Percentiles rank a stretch among this genome's conserved stretches.
These are phyloP conservation scores for Alternaria novae-zelandiae DNA, from an alignment of 2,329 filamentous ascomycete species.

Conservation along the genomic window DNA sequence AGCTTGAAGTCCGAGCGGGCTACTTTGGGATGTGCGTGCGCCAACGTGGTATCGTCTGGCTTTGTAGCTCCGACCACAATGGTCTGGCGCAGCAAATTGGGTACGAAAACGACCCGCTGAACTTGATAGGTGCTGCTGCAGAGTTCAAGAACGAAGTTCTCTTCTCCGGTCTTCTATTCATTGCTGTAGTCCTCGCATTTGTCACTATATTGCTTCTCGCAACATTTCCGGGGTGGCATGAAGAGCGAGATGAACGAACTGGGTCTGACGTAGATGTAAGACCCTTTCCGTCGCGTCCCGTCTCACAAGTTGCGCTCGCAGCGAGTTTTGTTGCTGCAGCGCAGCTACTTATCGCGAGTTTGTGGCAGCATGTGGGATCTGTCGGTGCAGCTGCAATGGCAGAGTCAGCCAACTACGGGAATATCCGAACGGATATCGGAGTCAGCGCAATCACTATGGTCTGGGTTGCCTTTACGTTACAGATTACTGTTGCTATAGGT, in stretches of 20 bases:
- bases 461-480: neutral
- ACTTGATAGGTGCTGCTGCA: neutral
- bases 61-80: slow-evolving; percentile 94
- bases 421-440: slow-evolving; percentile 81
- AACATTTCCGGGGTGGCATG: neutral
- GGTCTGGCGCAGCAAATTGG: slow-evolving; percentile 30
- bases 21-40: slow-evolving; percentile 96
- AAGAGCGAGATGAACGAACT: neutral
- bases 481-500: neutral
- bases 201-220: neutral
- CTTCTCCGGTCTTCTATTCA: neutral
- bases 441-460: slow-evolving; percentile 65
- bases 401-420: slow-evolving; percentile 85
- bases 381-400: slow-evolving; percentile 90
- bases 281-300: neutral
- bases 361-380: slow-evolving; percentile 72
- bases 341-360: neutral
- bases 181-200: neutral
- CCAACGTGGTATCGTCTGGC: slow-evolving; percentile 81
- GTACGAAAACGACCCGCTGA: neutral
- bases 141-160: neutral
- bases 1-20: slow-evolving; percentile 84
- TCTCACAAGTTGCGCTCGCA: neutral
- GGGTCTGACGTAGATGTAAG: neutral
- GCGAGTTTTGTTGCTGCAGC: neutral